Evolutionary conservation across 768 basidiomycete species (phyloP), one percentile per base, ranked within the genome.

Genomic region (Trametes punicea): DNA sequence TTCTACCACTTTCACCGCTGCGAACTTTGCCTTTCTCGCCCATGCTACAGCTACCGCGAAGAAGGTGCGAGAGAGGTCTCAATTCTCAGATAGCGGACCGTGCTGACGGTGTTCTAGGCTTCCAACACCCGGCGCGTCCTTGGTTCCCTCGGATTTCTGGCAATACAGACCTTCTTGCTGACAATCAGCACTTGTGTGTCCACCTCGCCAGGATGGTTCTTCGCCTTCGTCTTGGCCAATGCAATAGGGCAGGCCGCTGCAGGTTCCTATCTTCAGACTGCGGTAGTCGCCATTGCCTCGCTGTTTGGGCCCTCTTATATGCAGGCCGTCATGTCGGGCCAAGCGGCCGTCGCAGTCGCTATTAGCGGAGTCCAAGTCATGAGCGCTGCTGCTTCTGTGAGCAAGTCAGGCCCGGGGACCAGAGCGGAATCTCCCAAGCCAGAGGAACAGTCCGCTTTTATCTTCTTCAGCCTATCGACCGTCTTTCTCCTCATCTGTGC

Each of bases 321-420:
- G 48, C 88, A 93, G 67, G 75, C 82, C 23, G 75, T 89, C 67
- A 81, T 94, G 77, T 83, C 90, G 2, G 93, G 91, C 10, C 90
- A 94, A 70, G 93, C 88, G 0, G 90, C 88, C 0, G 82, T 93
- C 2, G 93, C 85, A 0, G 89, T 95, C 11, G 84, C 82, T 1
- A 84, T 94, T 59, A 91, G 90, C 49, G 73, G 76, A 1, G 84
- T 92, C 0, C 91, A 94, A 64, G 78, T 93, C 7, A 58, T 84
- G 30, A 84, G 89, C 56, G 79, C 87, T 8, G 69, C 76, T 0
- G 72, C 80, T 2, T 86, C 86, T 8, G 72, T 88, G 15, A 76
- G 74, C 42, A 51, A 53, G n/a, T n/a, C 55, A 27, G 34, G n/a
- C 15, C 44, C 42, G 9, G 58, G 64, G 4, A 50, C 57, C 15